phyloP scores from a whole-genome alignment of 352 stramenopile genomes.

The Phytophthora ramorum region DNA sequence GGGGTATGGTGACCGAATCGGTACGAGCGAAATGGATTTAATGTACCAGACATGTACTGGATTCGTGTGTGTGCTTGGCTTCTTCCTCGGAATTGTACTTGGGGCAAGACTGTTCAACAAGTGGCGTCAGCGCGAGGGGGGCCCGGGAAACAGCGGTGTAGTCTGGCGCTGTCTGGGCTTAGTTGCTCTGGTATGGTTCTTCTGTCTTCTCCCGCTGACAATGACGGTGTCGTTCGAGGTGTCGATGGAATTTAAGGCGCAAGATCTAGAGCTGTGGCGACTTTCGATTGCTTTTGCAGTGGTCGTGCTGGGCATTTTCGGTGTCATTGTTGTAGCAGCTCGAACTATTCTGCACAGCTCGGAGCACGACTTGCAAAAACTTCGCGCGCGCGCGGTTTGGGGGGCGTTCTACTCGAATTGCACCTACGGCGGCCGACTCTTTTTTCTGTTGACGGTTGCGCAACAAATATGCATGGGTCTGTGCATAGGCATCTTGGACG shows the following conservation, averaged over 20 bases:
- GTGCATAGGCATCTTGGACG: conserved; percentile 48
- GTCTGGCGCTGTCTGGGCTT: conserved; percentile 56
- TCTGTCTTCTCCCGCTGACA: conserved; percentile 55
- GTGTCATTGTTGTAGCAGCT: conserved; percentile 37
- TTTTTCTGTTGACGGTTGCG: conserved; percentile 50
- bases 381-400: conserved; percentile 49
- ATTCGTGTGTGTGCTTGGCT: conserved; percentile 42
- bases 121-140: conserved; percentile 6
- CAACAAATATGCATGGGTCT: conserved; percentile 59
- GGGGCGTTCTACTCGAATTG: conserved; percentile 59
- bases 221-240: conserved; percentile 62
- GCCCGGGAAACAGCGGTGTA: conserved; percentile 29
- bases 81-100: conserved; percentile 44
- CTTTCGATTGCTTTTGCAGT: conserved; percentile 39
- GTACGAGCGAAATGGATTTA: conserved; percentile 45
- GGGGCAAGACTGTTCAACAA: conserved; percentile 16
- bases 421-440: conserved; percentile 51
- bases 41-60: conserved; percentile 34
- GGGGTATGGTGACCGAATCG: conserved; percentile 57
- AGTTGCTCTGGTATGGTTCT: conserved; percentile 60
- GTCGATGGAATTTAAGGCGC: conserved; percentile 55
- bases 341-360: conserved; percentile 45
- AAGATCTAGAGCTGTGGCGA: conserved; percentile 14
- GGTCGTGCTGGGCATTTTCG: conserved; percentile 37
- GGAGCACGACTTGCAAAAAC: conserved; percentile 40